Conservation (phyloP, 768 basidiomycete genomes). For the Gloeophyllum trabeum region DNA sequence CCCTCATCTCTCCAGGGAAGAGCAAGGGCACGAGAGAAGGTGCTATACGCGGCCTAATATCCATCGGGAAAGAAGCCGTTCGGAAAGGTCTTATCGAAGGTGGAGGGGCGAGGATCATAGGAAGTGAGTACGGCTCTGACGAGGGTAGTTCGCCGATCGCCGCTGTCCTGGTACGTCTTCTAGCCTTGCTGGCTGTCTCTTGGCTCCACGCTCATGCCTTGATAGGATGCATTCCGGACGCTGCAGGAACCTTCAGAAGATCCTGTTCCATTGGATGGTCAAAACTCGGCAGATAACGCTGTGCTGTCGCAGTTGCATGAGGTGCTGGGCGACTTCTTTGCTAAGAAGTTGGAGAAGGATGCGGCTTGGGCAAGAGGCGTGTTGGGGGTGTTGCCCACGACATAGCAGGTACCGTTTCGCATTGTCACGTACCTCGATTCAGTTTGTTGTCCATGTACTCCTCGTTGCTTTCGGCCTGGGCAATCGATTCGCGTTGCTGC, state of each 20-base stretch:
- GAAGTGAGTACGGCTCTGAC: constrained; percentile 39
- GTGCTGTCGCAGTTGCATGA: constrained; percentile 36
- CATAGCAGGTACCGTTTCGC: too few relatives aligned
- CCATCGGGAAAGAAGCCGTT: constrained; percentile 78
- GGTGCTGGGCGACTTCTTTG: constrained; percentile 52
- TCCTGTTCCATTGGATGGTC: constrained; percentile 43
- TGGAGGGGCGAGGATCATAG: constrained; percentile 67
- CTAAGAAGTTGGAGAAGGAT: constrained; percentile 42
- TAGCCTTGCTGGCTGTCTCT: not conserved
- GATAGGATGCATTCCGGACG: constrained; percentile 54
- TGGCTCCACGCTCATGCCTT: too few relatives aligned
- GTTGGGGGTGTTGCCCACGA: constrained; percentile 14
- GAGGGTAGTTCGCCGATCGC: constrained; percentile 27
- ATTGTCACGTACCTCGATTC: too few relatives aligned
- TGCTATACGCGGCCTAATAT: constrained; percentile 77
- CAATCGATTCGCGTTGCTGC: too few relatives aligned
- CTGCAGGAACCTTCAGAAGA: constrained; percentile 47
- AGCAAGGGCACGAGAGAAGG: constrained; percentile 80
- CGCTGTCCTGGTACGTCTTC: constrained; percentile 47
- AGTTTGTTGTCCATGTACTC: too few relatives aligned
- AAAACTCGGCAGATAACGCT: constrained; percentile 34
- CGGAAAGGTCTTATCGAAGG: constrained; percentile 75
- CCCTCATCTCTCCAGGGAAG: constrained; percentile 64
- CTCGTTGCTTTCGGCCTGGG: too few relatives aligned
- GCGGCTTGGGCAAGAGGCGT: constrained; percentile 55